These are phyloP conservation scores for Daldinia loculata DNA, from an alignment of 495 filamentous ascomycete genomes.

Conservation along the genomic window DNA sequence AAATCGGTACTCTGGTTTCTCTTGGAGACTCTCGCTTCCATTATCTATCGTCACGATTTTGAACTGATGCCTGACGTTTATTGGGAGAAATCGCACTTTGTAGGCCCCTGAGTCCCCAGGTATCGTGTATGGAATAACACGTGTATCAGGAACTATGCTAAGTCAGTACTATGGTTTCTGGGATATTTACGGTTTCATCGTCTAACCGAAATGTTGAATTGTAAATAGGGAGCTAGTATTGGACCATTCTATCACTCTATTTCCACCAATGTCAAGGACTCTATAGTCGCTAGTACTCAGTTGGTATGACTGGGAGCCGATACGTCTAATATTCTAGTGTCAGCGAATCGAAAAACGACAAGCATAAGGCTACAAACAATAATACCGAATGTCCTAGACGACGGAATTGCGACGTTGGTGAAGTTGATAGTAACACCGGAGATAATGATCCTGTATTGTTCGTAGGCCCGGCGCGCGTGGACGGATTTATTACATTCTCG, in stretches of 20 bases:
- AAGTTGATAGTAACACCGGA: neutral
- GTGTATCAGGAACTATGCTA: slow-evolving; percentile 18
- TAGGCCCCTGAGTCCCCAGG: slow-evolving; percentile 21
- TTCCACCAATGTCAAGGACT: slow-evolving; percentile 8
- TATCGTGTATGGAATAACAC: slow-evolving; percentile 33
- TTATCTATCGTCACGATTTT: slow-evolving; percentile 13
- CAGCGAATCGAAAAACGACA: neutral
- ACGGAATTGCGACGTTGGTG: slow-evolving; percentile 8
- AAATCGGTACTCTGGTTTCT: slow-evolving; percentile 30
- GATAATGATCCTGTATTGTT: neutral
- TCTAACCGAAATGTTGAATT: slow-evolving; percentile 26
- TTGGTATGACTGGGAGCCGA: slow-evolving; percentile 22
- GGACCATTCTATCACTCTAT: slow-evolving; percentile 24
- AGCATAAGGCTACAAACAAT: slow-evolving; percentile 10
- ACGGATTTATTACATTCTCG: neutral
- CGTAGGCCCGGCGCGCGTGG: neutral
- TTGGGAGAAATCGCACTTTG: slow-evolving; percentile 27
- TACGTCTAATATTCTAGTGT: slow-evolving; percentile 2
- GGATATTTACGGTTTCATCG: neutral
- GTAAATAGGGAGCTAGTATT: slow-evolving; percentile 1
- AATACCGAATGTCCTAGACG: slow-evolving; percentile 8
- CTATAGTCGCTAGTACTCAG: slow-evolving; percentile 12
- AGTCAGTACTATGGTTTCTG: slow-evolving; percentile 3
- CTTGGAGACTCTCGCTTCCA: neutral
- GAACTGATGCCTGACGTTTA: slow-evolving; percentile 25